These are phyloP conservation scores for Debaryomycetaceae sp. DNA, from an alignment of 1,139 yeast species.

Conservation along the genomic window DNA sequence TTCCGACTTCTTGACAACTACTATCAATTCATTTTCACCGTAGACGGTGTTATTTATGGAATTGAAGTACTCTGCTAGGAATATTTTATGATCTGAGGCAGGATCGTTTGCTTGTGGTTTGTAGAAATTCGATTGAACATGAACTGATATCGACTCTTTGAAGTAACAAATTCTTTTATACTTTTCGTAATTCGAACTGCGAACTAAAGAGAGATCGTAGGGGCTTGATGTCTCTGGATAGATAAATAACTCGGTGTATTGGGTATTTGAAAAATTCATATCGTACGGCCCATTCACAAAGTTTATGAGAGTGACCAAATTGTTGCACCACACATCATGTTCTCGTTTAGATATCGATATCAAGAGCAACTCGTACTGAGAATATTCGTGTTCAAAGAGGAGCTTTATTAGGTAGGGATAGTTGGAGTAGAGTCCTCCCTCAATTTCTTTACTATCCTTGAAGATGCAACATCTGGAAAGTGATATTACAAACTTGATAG, in stretches of 20 bases:
- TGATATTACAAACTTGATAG: slow-evolving; percentile 48
- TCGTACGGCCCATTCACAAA: slow-evolving; percentile 40
- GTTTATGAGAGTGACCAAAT: slow-evolving; percentile 28
- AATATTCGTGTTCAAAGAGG: slow-evolving; percentile 38
- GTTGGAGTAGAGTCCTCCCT: slow-evolving; percentile 35
- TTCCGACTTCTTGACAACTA: slow-evolving; percentile 8
- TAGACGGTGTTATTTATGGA: not conserved
- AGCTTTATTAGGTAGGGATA: slow-evolving; percentile 37
- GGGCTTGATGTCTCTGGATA: slow-evolving; percentile 15
- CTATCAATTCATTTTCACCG: not conserved
- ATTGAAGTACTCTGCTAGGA: slow-evolving; percentile 5
- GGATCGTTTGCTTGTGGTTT: not conserved
- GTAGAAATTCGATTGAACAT: slow-evolving; percentile 8
- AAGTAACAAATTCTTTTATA: slow-evolving; percentile 14
- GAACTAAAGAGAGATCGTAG: slow-evolving; percentile 10
- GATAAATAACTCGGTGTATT: slow-evolving; percentile 4
- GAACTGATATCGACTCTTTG: slow-evolving; percentile 6
- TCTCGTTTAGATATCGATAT: slow-evolving; percentile 34
- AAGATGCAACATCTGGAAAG: slow-evolving; percentile 31
- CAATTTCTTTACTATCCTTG: slow-evolving; percentile 18
- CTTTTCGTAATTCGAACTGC: slow-evolving; percentile 3
- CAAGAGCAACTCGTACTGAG: slow-evolving; percentile 46
- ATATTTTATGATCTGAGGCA: not conserved
- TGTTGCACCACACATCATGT: slow-evolving; percentile 37
- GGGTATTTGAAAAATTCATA: slow-evolving; percentile 27